These are phyloP conservation scores for Tuber magnatum DNA, from an alignment of 495 filamentous ascomycete genomes.

Conservation along the genomic window DNA sequence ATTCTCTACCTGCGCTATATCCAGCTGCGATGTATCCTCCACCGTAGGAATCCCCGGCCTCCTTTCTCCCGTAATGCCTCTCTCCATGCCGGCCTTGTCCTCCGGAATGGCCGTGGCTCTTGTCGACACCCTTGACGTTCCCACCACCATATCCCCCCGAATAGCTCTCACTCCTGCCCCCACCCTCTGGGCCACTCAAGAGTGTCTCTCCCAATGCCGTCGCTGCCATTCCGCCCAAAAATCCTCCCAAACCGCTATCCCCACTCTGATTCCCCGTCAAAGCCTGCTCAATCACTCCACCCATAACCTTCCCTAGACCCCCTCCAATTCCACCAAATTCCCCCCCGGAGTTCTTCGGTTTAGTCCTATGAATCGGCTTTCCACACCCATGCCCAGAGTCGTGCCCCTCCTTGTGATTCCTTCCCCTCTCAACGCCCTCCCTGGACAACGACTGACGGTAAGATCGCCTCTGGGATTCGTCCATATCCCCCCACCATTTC, in stretches of 20 bases:
- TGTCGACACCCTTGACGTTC: constrained; percentile 1
- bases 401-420: constrained; percentile 74
- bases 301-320: constrained; percentile 30
- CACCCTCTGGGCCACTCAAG: constrained; percentile 13
- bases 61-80: neutral
- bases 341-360: constrained; percentile 42
- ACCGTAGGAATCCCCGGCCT: constrained; percentile 2
- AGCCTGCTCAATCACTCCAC: constrained; percentile 24
- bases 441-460: constrained; percentile 67
- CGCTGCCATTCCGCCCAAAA: constrained; percentile 33
- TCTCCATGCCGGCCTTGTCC: neutral
- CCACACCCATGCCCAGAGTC: constrained; percentile 82
- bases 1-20: neutral
- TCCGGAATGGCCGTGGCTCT: neutral
- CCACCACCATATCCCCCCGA: constrained; percentile 1
- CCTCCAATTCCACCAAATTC: constrained; percentile 25
- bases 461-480: constrained; percentile 52
- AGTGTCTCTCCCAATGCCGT: constrained; percentile 20
- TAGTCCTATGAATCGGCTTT: constrained; percentile 55
- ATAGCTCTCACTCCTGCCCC: neutral
- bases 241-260: constrained; percentile 29
- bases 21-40: neutral
- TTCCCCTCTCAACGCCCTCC: constrained; percentile 63
- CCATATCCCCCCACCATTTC: constrained; percentile 69
- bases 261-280: constrained; percentile 24